Evolutionary conservation across 768 basidiomycete species (phyloP).

Genomic region (Daedaleopsis sinensis): DNA sequence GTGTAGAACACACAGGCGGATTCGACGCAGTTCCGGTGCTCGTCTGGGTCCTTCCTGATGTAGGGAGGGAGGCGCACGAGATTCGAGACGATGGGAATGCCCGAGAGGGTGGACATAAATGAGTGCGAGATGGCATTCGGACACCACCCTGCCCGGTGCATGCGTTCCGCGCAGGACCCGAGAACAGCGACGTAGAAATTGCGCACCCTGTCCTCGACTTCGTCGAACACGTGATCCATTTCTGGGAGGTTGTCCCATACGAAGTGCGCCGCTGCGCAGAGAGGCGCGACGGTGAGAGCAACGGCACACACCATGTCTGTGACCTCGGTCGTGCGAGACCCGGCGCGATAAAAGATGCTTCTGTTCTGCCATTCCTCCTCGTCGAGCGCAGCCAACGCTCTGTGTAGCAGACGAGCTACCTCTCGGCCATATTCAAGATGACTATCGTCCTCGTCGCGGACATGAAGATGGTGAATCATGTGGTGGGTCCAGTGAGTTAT

Average conservation of each 20-base stretch:
- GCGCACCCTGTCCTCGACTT: neutral
- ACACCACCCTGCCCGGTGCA: constrained; percentile 6
- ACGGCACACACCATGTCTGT: constrained; percentile 3
- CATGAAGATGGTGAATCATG: neutral
- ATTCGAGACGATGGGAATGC: neutral
- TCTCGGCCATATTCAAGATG: neutral
- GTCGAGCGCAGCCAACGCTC: constrained; percentile 1
- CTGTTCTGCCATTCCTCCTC: neutral
- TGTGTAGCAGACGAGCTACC: neutral
- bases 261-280: neutral
- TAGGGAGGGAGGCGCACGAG: constrained; percentile 3
- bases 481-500: neutral
- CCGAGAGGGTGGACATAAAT: neutral
- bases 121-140: neutral
- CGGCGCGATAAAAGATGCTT: constrained; percentile 1
- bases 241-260: neutral
- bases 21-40: constrained; percentile 5
- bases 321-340: neutral
- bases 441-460: neutral
- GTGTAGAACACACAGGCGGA: constrained; percentile 7
- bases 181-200: neutral
- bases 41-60: neutral
- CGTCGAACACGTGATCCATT: neutral
- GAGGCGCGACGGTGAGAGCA: neutral
- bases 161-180: neutral